These are phyloP conservation scores for Evernia prunastri DNA, from an alignment of 495 filamentous ascomycete genomes.

Conservation along the genomic window DNA sequence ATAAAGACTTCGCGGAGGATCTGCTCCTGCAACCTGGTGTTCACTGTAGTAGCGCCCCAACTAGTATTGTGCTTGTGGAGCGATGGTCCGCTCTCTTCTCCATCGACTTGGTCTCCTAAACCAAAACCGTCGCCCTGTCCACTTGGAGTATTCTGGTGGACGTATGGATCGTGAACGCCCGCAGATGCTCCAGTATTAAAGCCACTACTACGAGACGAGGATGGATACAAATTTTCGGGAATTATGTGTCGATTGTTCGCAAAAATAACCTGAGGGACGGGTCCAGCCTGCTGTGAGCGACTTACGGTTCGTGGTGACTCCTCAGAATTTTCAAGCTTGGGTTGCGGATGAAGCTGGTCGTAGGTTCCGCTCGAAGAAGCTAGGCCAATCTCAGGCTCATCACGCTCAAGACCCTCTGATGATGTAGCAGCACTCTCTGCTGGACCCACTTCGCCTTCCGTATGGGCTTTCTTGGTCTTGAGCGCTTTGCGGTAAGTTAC, in stretches of 20 bases:
- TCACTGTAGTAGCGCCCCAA: constrained; percentile 95
- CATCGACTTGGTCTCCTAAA: background rate
- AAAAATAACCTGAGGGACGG: constrained; percentile 86
- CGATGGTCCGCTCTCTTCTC: constrained; percentile 26
- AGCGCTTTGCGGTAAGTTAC: constrained; percentile 87
- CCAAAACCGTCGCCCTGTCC: background rate
- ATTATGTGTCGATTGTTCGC: constrained; percentile 96
- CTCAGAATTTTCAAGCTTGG: constrained; percentile 20
- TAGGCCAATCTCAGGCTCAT: background rate
- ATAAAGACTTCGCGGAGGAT: constrained; percentile 92
- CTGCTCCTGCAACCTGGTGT: constrained; percentile 78
- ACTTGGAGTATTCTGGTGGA: background rate
- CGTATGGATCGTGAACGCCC: background rate
- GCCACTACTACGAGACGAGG: constrained; percentile 1
- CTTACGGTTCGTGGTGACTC: constrained; percentile 65
- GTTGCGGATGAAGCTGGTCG: background rate
- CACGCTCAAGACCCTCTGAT: background rate
- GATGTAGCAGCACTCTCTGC: constrained; percentile 14
- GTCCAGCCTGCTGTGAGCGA: constrained; percentile 58
- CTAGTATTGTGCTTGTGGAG: constrained; percentile 51
- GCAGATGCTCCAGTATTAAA: background rate
- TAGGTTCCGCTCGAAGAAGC: background rate
- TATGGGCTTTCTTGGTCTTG: constrained; percentile 55
- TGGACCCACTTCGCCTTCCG: constrained; percentile 34
- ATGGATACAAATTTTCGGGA: constrained; percentile 67